Evolutionary conservation across 345 rosid species (phyloP).

Genomic region (Lepidium africanum): DNA sequence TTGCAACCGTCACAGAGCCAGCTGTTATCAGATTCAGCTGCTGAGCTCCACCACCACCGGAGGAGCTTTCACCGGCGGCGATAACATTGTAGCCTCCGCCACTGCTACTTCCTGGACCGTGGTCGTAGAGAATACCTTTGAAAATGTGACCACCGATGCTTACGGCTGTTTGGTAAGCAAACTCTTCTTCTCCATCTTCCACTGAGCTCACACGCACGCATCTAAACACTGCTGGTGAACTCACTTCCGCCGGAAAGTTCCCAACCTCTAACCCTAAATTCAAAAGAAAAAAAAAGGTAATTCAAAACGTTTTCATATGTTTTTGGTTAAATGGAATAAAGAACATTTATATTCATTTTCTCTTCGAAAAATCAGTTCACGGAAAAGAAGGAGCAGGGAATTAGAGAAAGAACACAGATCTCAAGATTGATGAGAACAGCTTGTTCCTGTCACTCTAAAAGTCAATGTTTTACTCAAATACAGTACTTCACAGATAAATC

Average conservation of each 20-base stretch:
- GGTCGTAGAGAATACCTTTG: constrained; percentile 63
- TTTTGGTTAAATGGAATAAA: not conserved
- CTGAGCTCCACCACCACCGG: constrained; percentile 24
- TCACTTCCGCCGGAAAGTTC: constrained; percentile 52
- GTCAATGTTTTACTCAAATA: constrained; percentile 23
- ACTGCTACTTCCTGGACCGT: constrained; percentile 34
- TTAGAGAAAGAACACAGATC: constrained; percentile 14
- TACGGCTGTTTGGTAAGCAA: constrained; percentile 39
- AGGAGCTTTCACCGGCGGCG: constrained; percentile 22
- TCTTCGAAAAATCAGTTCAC: not conserved
- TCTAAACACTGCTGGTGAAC: constrained; percentile 44
- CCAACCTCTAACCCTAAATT: constrained; percentile 51
- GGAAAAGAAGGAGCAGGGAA: constrained; percentile 13
- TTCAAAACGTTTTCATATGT: not conserved
- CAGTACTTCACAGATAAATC: constrained; percentile 15
- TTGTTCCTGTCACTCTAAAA: constrained; percentile 23
- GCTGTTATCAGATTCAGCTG: constrained; percentile 21
- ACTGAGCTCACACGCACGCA: constrained; percentile 49
- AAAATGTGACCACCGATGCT: constrained; percentile 58
- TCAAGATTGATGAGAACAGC: constrained; percentile 13
- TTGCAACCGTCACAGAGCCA: constrained; percentile 28
- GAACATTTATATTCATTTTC: not conserved
- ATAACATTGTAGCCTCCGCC: constrained; percentile 5
- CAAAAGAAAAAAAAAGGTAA: not conserved
- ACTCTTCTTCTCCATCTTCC: constrained; percentile 42